A percentile compares a stretch with the other conserved stretches of the same genome.
Conservation (phyloP, 257 asterid genomes). For the Nicotiana attenuata region DNA sequence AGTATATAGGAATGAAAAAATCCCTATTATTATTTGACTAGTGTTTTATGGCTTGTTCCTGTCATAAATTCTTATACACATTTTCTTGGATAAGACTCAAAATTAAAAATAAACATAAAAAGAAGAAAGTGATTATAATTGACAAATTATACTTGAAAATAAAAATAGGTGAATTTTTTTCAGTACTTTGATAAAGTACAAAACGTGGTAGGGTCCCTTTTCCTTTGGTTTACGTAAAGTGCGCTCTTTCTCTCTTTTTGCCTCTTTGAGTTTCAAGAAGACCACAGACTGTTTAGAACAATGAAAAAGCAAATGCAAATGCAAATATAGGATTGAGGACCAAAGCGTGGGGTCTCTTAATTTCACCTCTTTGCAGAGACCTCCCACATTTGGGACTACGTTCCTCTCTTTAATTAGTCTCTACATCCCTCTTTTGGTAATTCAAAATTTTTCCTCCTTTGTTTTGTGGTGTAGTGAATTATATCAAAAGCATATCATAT, state of each 20-base stretch:
- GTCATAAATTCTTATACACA: no score
- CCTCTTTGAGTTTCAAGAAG: slow-evolving; percentile 1
- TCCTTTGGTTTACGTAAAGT: slow-evolving; percentile 25
- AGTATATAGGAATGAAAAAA: no score
- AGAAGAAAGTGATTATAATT: no score
- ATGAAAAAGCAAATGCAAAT: neutral
- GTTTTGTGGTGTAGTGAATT: neutral
- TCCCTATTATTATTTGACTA: no score
- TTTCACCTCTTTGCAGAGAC: slow-evolving; percentile 1
- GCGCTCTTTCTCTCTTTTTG: slow-evolving; percentile 27
- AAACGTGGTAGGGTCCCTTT: slow-evolving; percentile 10
- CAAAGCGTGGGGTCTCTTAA: slow-evolving; percentile 11
- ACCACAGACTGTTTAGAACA: neutral
- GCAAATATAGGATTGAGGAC: neutral
- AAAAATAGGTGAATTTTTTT: no score
- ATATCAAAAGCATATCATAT: neutral
- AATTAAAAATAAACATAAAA: no score
- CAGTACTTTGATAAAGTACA: no score
- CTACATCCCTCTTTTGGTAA: slow-evolving; percentile 5
- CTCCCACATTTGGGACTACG: neutral
- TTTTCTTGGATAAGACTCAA: no score
- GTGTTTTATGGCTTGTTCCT: no score
- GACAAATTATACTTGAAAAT: no score
- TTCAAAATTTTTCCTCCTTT: neutral
- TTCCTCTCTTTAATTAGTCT: no score